Conservation (phyloP, 176 grass and related monocot genomes). For the Phyllostachys edulis region DNA sequence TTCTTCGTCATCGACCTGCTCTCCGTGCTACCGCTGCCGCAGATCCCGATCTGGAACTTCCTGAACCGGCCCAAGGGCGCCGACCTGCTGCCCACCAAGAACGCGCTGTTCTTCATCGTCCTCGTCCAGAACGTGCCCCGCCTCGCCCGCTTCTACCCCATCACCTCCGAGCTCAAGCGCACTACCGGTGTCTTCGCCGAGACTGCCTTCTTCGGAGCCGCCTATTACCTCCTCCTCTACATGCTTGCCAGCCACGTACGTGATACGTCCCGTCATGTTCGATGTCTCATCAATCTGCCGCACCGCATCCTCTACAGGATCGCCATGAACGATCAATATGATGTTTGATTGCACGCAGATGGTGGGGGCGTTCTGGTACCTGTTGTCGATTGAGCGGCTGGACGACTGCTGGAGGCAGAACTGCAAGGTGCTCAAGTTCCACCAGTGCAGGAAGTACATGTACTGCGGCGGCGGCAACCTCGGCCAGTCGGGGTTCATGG, state of each 20-base stretch:
- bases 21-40: conserved; percentile 66
- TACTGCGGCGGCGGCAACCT: conserved; percentile 52
- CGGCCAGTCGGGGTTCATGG: conserved; percentile 26
- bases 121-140: conserved; percentile 68
- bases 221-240: conserved; percentile 81
- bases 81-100: conserved; percentile 57
- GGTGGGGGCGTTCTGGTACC: conserved; percentile 89
- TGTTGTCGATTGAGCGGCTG: conserved; percentile 60
- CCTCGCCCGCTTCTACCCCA: conserved; percentile 55
- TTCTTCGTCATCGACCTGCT: conserved; percentile 78
- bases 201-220: conserved; percentile 71
- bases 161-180: conserved; percentile 75
- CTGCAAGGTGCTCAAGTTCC: conserved; percentile 39
- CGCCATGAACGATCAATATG: background rate
- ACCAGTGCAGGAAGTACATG: conserved; percentile 59
- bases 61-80: conserved; percentile 38
- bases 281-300: too few relatives aligned
- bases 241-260: conserved; percentile 81
- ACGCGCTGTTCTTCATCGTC: conserved; percentile 56
- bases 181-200: conserved; percentile 65
- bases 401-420: conserved; percentile 68
- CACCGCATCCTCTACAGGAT: too few relatives aligned
- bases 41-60: conserved; percentile 62
- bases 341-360: conserved; percentile 33
- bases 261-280: too few relatives aligned